Conservation (phyloP, 78 protist genomes). For the Chrysochromulina parva region DNA sequence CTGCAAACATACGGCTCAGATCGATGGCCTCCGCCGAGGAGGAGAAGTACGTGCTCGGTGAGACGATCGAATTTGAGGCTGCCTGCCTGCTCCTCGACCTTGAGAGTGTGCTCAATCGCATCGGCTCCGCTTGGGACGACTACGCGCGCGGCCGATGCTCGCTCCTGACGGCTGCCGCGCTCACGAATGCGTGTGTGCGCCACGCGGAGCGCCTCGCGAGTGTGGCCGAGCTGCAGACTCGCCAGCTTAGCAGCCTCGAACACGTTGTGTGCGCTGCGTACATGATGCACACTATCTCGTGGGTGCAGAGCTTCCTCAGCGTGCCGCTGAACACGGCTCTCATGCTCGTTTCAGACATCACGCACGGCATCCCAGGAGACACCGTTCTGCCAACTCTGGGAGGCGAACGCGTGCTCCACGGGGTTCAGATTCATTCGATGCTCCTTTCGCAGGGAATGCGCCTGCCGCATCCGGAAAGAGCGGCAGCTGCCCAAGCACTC, state of each 20-base stretch:
- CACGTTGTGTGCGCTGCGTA: slow-evolving; percentile 4
- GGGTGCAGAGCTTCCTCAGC: not conserved
- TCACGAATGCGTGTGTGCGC: slow-evolving; percentile 23
- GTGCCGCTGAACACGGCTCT: not conserved
- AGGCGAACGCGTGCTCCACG: not conserved
- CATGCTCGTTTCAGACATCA: not conserved
- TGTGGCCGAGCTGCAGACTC: not conserved
- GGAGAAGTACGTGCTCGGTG: slow-evolving; percentile 5
- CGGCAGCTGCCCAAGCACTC: no score
- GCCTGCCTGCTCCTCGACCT: slow-evolving; percentile 25
- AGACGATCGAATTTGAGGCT: not conserved
- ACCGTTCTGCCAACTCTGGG: slow-evolving; percentile 1
- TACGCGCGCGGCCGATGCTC: slow-evolving; percentile 7
- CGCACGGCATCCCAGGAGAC: slow-evolving; percentile 16
- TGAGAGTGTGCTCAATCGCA: not conserved
- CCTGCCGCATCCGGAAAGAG: no score
- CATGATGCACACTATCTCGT: not conserved
- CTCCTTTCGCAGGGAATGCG: not conserved
- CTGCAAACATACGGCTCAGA: not conserved
- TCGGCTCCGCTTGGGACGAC: not conserved
- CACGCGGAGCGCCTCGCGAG: slow-evolving; percentile 25
- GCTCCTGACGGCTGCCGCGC: slow-evolving; percentile 17
- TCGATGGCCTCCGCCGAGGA: slow-evolving; percentile 1
- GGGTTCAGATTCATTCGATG: not conserved
- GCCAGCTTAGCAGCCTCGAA: not conserved